Evolutionary conservation across 345 rosid genomes (phyloP).

Genomic region (Carallia brachiata): DNA sequence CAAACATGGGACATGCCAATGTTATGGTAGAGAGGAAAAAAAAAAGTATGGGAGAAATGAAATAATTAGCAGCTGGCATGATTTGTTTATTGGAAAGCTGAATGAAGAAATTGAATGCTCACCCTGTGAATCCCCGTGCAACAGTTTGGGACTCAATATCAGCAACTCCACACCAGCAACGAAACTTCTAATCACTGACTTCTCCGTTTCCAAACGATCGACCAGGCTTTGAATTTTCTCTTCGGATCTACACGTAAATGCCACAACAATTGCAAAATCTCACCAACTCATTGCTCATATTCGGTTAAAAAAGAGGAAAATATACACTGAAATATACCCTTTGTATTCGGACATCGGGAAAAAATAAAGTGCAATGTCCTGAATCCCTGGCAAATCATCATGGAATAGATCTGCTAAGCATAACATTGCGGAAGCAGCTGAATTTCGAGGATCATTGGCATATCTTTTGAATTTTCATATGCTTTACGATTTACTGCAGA

Average conservation of each 20-base stretch:
- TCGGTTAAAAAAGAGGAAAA: neutral
- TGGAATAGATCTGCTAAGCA: slow-evolving; percentile 27
- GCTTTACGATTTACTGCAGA: slow-evolving; percentile 40
- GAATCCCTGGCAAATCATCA: slow-evolving; percentile 36
- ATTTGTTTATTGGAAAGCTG: too few relatives aligned
- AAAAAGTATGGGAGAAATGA: too few relatives aligned
- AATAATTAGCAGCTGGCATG: too few relatives aligned
- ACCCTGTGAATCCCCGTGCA: too few relatives aligned
- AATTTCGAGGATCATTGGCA: slow-evolving; percentile 48
- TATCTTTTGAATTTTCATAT: slow-evolving; percentile 32
- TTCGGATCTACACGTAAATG: slow-evolving; percentile 29
- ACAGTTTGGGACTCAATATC: too few relatives aligned
- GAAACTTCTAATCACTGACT: too few relatives aligned
- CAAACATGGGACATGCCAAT: too few relatives aligned
- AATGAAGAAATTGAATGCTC: too few relatives aligned
- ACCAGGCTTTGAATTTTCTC: slow-evolving; percentile 28
- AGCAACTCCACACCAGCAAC: too few relatives aligned
- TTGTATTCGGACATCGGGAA: slow-evolving; percentile 44
- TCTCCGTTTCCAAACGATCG: slow-evolving; percentile 26
- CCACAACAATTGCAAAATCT: neutral
- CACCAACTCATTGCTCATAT: neutral
- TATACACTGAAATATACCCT: slow-evolving; percentile 33
- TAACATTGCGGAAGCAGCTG: slow-evolving; percentile 39
- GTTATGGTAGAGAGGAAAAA: too few relatives aligned
- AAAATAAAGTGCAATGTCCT: slow-evolving; percentile 49